Conservation (phyloP, 768 basidiomycete genomes). For the Candolleomyces eurysporus region DNA sequence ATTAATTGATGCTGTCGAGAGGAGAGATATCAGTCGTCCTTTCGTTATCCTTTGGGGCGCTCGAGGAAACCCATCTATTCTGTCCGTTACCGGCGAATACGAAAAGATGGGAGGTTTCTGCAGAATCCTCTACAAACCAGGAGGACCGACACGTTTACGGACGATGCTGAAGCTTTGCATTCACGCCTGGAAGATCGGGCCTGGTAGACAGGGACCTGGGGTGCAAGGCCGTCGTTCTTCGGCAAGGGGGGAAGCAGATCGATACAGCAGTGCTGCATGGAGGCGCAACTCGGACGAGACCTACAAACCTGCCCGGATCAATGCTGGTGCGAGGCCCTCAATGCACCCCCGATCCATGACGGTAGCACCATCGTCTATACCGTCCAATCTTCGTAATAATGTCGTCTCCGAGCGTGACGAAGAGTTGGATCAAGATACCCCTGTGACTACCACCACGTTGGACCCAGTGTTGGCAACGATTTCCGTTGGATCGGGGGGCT, state of each 20-base stretch:
- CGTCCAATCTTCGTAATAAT: neutral
- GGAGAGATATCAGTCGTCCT: slow-evolving; percentile 56
- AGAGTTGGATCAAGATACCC: neutral
- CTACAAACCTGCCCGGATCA: slow-evolving; percentile 11
- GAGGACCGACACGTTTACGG: slow-evolving; percentile 75
- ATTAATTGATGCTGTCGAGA: slow-evolving; percentile 55
- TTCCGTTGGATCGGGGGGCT: slow-evolving; percentile 58
- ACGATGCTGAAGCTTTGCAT: slow-evolving; percentile 62
- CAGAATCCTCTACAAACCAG: slow-evolving; percentile 87
- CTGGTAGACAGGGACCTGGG: neutral
- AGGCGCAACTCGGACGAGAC: slow-evolving; percentile 45
- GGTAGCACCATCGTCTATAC: slow-evolving; percentile 30
- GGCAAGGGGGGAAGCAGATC: slow-evolving; percentile 11
- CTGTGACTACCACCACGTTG: slow-evolving; percentile 15
- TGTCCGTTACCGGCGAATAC: slow-evolving; percentile 65
- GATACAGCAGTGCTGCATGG: slow-evolving; percentile 27
- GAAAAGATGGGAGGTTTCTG: slow-evolving; percentile 85
- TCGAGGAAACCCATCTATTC: slow-evolving; percentile 61
- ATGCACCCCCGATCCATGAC: slow-evolving; percentile 56
- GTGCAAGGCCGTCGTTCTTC: neutral
- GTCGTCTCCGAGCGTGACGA: neutral
- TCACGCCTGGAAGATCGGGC: slow-evolving; percentile 49
- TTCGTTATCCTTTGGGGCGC: slow-evolving; percentile 75
- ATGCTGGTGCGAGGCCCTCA: slow-evolving; percentile 38
- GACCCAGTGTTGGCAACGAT: slow-evolving; percentile 43